Percentiles rank a stretch among this genome's conserved stretches.
Conservation (phyloP, 495 filamentous ascomycete genomes). For the Neurospora tetraspora region DNA sequence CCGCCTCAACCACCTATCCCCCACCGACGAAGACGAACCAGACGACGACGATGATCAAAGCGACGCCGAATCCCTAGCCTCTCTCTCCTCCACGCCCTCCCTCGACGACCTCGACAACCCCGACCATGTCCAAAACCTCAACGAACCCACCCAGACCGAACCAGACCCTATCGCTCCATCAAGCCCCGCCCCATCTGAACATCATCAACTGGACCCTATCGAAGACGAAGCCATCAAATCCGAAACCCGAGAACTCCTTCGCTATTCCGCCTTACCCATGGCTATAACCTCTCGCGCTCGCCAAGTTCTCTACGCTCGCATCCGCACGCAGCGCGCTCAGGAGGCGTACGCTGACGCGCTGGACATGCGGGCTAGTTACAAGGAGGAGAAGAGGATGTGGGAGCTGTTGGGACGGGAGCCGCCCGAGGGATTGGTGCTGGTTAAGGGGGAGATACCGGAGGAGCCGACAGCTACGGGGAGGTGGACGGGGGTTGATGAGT, state of each 20-base stretch:
- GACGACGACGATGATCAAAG: conserved; percentile 1
- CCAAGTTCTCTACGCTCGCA: conserved; percentile 15
- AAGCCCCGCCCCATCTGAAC: conserved; percentile 11
- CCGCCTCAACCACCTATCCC: neutral
- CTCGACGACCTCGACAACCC: neutral
- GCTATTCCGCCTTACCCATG: conserved; percentile 17
- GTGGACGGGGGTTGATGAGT: conserved; percentile 6
- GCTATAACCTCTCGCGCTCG: conserved; percentile 5
- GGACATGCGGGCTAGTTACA: conserved; percentile 39
- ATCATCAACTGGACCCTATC: conserved; percentile 15
- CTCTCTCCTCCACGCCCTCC: neutral
- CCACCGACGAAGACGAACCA: conserved; percentile 12
- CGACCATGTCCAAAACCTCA: neutral
- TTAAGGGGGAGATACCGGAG: conserved; percentile 11
- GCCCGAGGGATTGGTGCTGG: conserved; percentile 45
- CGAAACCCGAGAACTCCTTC: conserved; percentile 19
- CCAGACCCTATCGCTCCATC: neutral
- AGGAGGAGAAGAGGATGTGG: conserved; percentile 52
- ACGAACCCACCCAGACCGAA: neutral
- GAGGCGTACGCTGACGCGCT: conserved; percentile 44
- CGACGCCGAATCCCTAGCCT: neutral
- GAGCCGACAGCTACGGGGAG: neutral
- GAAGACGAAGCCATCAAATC: conserved; percentile 7
- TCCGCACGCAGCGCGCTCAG: conserved; percentile 24
- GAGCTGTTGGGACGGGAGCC: conserved; percentile 32